Conservation (phyloP, 768 basidiomycete species). For the Roridomyces roridus region DNA sequence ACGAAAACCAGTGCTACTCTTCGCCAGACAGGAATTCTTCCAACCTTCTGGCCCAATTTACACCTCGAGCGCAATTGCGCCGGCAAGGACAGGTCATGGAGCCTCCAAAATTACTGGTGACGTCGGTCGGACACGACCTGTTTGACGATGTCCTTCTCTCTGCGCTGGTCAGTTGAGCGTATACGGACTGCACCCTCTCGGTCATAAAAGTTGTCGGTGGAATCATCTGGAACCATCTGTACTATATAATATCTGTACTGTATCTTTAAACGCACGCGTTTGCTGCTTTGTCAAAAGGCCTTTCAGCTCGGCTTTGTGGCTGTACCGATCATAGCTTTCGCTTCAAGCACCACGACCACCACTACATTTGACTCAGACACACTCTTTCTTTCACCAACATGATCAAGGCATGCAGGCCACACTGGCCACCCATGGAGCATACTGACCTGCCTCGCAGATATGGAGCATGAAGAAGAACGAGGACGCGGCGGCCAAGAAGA, state of each 20-base stretch:
- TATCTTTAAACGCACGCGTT: slow-evolving; percentile 1
- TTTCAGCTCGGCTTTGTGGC: slow-evolving; percentile 2
- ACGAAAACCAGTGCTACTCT: slow-evolving; percentile 41
- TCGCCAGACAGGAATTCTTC: slow-evolving; percentile 41
- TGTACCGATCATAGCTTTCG: slow-evolving; percentile 2
- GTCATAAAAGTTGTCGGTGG: slow-evolving; percentile 5
- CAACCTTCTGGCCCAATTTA: slow-evolving; percentile 45
- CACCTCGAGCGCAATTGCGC: slow-evolving; percentile 40
- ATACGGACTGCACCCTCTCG: slow-evolving; percentile 44
- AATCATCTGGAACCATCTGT: slow-evolving; percentile 4
- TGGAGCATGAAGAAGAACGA: slow-evolving; percentile 99
- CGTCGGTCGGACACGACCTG: slow-evolving; percentile 44
- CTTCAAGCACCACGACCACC: slow-evolving; percentile 13
- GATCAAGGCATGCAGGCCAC: slow-evolving; percentile 52
- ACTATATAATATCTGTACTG: slow-evolving; percentile 2
- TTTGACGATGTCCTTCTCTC: slow-evolving; percentile 52
- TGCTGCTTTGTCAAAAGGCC: too few relatives aligned
- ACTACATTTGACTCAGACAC: slow-evolving; percentile 38
- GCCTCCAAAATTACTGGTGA: slow-evolving; percentile 43
- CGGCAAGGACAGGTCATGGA: slow-evolving; percentile 40
- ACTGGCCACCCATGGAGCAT: background rate
- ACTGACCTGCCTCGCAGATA: slow-evolving; percentile 63
- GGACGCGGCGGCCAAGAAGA: slow-evolving; percentile 96
- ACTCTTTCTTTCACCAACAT: slow-evolving; percentile 41
- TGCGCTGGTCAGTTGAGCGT: slow-evolving; percentile 46